These are phyloP conservation scores for Lactarius akahatsu DNA, from an alignment of 768 basidiomycete genomes.

Conservation along the genomic window DNA sequence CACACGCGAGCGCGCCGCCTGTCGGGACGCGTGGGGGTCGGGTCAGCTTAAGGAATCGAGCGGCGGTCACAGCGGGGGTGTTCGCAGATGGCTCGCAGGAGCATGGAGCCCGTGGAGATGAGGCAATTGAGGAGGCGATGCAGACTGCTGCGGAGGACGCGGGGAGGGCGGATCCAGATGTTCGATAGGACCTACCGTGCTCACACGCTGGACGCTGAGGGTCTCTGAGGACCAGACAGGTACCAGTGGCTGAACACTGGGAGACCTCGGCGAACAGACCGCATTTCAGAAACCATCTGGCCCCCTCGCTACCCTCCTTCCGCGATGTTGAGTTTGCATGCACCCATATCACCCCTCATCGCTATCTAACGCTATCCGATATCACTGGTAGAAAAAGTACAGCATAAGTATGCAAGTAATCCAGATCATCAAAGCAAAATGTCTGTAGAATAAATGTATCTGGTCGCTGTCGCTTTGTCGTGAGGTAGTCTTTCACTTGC, in stretches of 20 bases:
- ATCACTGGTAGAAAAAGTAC: too few species aligned
- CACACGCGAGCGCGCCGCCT: neutral
- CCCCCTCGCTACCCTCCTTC: too few species aligned
- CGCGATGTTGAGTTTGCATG: too few species aligned
- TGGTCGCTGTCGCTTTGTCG: too few species aligned
- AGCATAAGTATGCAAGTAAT: too few species aligned
- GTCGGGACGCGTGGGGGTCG: conserved; percentile 19
- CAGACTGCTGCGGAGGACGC: too few species aligned
- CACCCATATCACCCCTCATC: neutral
- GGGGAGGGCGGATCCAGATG: neutral
- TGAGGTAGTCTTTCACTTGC: too few species aligned
- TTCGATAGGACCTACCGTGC: neutral
- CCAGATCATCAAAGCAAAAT: too few species aligned
- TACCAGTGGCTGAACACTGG: neutral
- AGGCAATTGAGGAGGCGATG: neutral
- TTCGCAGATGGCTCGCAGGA: neutral
- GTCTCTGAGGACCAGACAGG: neutral
- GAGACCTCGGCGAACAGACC: neutral
- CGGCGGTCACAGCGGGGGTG: neutral
- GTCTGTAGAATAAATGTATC: too few species aligned
- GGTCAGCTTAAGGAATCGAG: neutral
- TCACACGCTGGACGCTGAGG: too few species aligned
- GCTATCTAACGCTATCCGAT: neutral
- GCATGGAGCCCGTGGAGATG: too few species aligned
- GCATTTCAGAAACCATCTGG: too few species aligned